phyloP scores from a whole-genome alignment of 139 green algal species.

The Micractinium sp. region DNA sequence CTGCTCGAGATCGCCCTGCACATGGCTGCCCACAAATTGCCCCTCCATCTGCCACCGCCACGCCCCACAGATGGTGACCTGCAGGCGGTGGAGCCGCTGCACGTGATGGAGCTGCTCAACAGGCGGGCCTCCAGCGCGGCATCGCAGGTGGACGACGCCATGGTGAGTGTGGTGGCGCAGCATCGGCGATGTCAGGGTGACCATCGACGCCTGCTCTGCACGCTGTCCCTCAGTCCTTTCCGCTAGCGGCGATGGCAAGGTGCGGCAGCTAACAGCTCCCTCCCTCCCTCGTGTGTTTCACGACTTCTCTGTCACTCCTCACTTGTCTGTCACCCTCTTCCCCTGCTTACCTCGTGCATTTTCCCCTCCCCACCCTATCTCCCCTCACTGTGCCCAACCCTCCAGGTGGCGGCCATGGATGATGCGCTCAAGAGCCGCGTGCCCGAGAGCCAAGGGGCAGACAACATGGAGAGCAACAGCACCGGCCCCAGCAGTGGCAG shows the following conservation, averaged over 20 bases:
- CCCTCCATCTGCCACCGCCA: background rate
- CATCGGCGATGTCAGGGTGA: too few relatives aligned
- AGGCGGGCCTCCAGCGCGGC: background rate
- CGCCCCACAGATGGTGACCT: background rate
- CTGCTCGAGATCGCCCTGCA: background rate
- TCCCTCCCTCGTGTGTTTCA: too few relatives aligned
- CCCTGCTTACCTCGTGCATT: too few relatives aligned
- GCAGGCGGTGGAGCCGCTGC: constrained; percentile 30
- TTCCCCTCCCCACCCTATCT: too few relatives aligned
- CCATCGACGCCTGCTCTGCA: too few relatives aligned
- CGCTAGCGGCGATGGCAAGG: too few relatives aligned
- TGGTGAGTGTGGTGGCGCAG: background rate
- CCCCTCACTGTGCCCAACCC: too few relatives aligned
- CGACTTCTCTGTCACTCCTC: too few relatives aligned
- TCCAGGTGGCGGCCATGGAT: background rate
- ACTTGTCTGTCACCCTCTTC: too few relatives aligned
- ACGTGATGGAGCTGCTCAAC: constrained; percentile 30
- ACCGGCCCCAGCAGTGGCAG: too few relatives aligned
- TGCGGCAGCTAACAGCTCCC: too few relatives aligned
- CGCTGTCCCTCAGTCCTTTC: too few relatives aligned
- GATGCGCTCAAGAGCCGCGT: constrained; percentile 17
- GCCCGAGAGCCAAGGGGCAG: background rate
- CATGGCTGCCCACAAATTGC: background rate
- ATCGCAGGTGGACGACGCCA: background rate
- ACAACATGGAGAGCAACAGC: background rate